Evolutionary conservation across 345 rosid genomes (phyloP), one percentile per base, ranked within the genome.

Genomic region (Brassica carinata): DNA sequence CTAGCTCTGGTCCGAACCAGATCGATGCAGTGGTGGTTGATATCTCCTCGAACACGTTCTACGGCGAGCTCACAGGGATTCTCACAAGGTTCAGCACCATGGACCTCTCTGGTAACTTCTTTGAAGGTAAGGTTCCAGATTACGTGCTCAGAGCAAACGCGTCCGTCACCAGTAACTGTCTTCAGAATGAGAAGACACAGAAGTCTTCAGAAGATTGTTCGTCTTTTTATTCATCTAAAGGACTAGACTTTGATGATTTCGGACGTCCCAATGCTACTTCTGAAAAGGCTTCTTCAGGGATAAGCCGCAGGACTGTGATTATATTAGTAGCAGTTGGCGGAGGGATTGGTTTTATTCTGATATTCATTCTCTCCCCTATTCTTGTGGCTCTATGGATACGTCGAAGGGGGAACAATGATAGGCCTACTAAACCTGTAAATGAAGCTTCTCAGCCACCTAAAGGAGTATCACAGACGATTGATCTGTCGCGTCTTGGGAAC

Each of bases 91-190:
- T 91, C 78, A 57, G 71, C 13, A 69, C 23, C 6, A 57, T 78
- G 53, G 86, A 92, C 79, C 84, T 96, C 79, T 90, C 97, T 3
- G 88, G 89, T 67, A 96, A 96, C 70, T 96, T 89, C 79, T 92
- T 96, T 19, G 82, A 94, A 75, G 99, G 99, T 71, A 79, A 59
- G 83, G 87, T 94, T 88, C 98, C 95, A 0, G 88, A 87, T 17
- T 90, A 84, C 83, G 84, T 83, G 77, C 57, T 4, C 55, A 23
- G 30, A 10, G 36, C n/a, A 51, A 89, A 90, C 77, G 83, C 89
- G 34, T 87, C 92, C 74, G 87, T 93, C 68, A 76, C 17, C 7
- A 81, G 84, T 8, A 96, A 96, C 83, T 96, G 99, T 76, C 96
- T 96, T 74, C 94, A 84, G 69, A 75, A 79, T 59, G 85, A 79